Conservation (phyloP, 2,329 filamentous ascomycete species). For the Annulohypoxylon truncatum region DNA sequence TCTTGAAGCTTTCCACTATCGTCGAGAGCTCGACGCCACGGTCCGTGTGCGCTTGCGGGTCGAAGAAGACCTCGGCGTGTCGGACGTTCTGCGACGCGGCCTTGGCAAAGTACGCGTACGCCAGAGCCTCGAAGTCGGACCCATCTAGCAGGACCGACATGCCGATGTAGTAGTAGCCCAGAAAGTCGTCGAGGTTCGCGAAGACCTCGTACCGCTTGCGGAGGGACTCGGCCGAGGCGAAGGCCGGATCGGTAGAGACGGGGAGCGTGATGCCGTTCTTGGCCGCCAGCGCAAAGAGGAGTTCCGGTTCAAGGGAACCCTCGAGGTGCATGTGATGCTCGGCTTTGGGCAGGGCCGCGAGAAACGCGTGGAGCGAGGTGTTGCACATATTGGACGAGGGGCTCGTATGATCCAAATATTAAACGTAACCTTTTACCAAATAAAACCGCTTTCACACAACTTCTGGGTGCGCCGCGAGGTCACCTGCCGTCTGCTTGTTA, state of each 20-base stretch:
- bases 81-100: conserved; percentile 73
- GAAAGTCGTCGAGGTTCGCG: conserved; percentile 79
- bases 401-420: not conserved
- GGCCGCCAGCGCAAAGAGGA: conserved; percentile 76
- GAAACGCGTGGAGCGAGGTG: conserved; percentile 66
- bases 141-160: conserved; percentile 74
- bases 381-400: conserved; percentile 62
- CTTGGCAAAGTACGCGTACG: conserved; percentile 76
- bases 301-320: conserved; percentile 75
- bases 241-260: conserved; percentile 67
- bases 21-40: conserved; percentile 72
- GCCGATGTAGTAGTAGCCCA: conserved; percentile 82
- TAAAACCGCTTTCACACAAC: not conserved
- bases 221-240: conserved; percentile 69
- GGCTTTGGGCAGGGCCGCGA: conserved; percentile 77
- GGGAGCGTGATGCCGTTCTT: conserved; percentile 75
- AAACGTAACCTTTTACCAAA: not conserved
- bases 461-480: not conserved
- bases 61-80: conserved; percentile 84
- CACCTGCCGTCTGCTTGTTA: not conserved
- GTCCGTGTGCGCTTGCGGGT: conserved; percentile 78
- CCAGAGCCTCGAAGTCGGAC: conserved; percentile 78
- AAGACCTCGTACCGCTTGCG: conserved; percentile 74
- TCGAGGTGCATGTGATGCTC: conserved; percentile 87
- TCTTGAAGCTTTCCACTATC: conserved; percentile 71